phyloP scores from a whole-genome alignment of 2,329 filamentous ascomycete genomes.

The Fusarium solani-melongenae region DNA sequence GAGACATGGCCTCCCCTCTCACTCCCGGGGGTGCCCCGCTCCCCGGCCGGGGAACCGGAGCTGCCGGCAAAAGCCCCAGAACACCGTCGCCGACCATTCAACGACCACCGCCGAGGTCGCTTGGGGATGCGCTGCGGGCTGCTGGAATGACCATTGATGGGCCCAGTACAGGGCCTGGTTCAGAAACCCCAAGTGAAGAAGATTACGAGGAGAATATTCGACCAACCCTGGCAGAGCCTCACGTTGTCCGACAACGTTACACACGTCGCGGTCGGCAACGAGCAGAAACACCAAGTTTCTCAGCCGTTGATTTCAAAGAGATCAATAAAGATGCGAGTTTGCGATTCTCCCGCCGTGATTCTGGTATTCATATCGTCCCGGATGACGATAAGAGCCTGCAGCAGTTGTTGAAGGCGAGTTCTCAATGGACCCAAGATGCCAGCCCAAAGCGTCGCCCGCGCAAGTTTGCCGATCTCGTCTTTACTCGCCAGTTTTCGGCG shows the following conservation, averaged over 20 bases:
- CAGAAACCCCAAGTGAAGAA: slow-evolving; percentile 58
- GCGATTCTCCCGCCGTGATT: slow-evolving; percentile 37
- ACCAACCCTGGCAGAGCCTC: slow-evolving; percentile 38
- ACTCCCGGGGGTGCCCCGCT: slow-evolving; percentile 10
- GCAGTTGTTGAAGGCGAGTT: slow-evolving; percentile 42
- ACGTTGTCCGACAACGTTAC: slow-evolving; percentile 31
- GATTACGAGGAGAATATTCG: slow-evolving; percentile 56
- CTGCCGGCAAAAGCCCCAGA: background rate
- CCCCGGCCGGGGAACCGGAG: slow-evolving; percentile 18
- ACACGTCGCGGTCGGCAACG: background rate
- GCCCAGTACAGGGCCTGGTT: slow-evolving; percentile 41
- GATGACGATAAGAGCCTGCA: slow-evolving; percentile 46
- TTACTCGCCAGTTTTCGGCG: slow-evolving; percentile 77
- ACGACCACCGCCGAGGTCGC: slow-evolving; percentile 36
- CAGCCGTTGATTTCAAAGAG: slow-evolving; percentile 14
- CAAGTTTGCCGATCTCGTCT: slow-evolving; percentile 66
- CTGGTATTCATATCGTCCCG: slow-evolving; percentile 41
- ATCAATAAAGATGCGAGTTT: slow-evolving; percentile 7
- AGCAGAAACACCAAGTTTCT: slow-evolving; percentile 14
- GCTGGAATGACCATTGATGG: slow-evolving; percentile 39
- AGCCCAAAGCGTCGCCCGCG: slow-evolving; percentile 25
- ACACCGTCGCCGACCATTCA: slow-evolving; percentile 11
- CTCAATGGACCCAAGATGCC: slow-evolving; percentile 36
- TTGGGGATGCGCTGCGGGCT: slow-evolving; percentile 43
- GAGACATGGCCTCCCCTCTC: slow-evolving; percentile 24